These are phyloP conservation scores for Aspergillus clavatus DNA, from an alignment of 2,329 filamentous ascomycete species.

Conservation along the genomic window DNA sequence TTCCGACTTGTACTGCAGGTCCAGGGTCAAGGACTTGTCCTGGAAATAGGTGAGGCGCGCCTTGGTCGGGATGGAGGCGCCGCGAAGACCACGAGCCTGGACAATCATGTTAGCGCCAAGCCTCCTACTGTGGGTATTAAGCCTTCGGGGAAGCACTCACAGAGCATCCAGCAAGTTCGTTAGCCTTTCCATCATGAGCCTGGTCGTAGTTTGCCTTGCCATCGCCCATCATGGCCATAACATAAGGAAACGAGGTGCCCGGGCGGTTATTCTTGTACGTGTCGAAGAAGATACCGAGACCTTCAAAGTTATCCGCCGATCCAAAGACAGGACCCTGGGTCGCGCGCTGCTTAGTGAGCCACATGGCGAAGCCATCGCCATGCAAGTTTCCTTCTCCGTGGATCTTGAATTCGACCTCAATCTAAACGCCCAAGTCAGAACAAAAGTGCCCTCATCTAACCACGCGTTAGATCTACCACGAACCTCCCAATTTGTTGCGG, in stretches of 20 bases:
- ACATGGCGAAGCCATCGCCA: conserved; percentile 95
- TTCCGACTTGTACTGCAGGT: conserved; percentile 90
- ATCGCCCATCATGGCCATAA: conserved; percentile 98
- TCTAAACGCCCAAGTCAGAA: conserved; percentile 41
- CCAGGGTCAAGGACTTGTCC: conserved; percentile 84
- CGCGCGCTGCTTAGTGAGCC: conserved; percentile 91
- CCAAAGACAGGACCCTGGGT: conserved; percentile 82
- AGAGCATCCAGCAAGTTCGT: conserved; percentile 90
- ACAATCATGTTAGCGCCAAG: conserved; percentile 1
- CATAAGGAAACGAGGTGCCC: conserved; percentile 90
- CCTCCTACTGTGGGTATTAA: too few species aligned
- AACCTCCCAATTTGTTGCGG: conserved; percentile 95
- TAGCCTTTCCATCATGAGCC: conserved; percentile 86
- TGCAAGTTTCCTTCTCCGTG: conserved; percentile 84
- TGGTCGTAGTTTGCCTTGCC: conserved; percentile 87
- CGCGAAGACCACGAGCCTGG: conserved; percentile 77
- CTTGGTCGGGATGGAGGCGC: conserved; percentile 73
- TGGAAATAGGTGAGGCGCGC: conserved; percentile 91
- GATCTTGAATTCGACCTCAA: conserved; percentile 93
- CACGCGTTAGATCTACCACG: conserved; percentile 7
- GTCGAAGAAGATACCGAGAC: conserved; percentile 91
- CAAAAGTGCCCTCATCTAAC: conserved; percentile 1
- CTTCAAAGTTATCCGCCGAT: conserved; percentile 81
- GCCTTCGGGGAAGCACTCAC: conserved; percentile 39
- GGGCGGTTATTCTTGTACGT: conserved; percentile 99